Evolutionary conservation across 2,329 filamentous ascomycete genomes (phyloP), one percentile per base, ranked within the genome.

Genomic region (Aspergillus melleus): DNA sequence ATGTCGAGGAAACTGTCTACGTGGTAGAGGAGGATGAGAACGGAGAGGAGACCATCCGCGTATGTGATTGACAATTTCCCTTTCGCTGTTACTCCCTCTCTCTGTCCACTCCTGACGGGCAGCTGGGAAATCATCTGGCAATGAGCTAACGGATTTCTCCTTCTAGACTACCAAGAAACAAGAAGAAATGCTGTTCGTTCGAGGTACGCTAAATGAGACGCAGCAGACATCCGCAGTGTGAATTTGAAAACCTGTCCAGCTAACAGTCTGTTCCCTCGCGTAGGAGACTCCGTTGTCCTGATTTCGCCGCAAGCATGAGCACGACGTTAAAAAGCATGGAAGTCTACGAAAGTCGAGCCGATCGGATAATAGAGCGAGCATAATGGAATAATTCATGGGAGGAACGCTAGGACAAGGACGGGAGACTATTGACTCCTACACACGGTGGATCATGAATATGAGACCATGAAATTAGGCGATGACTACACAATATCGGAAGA

Each of bases 1-100:
- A 99, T 66, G 95, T 98, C 4, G 92, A 97, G 74, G 95, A 99
- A 82, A 98, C 94, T 6, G 92, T 99, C 67, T 99, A 96, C 74
- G 84, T 94, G 36, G 88, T 96, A 4, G 93, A 96, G 61, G 93
- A 96, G 61, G 91, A 96, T 46, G 86, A 89, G 16, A 90, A 92
- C 22, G 88, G 90, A 59, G 89, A 85, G 63, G 83, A 94, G 59
- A 86, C 86, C 29, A 82, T 92, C 70, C 90, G 88, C 83, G 91
- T 93, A 74, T 67, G 82, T 44, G 26, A 29, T 29, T 29, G 26
- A 2, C 26, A 29, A 19, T 29, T 53, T 26, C 14, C 30, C 36
- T 49, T 26, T 11, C 20, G 8, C 4, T 39, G n/a, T 22, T 50
- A 14, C 12, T 52, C 9, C 22, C 44, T 26, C 22, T 22, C 29